Base-by-base conservation (phyloP, 2,329 filamentous ascomycete genomes). In the Gaeumannomyces sp. region DNA sequence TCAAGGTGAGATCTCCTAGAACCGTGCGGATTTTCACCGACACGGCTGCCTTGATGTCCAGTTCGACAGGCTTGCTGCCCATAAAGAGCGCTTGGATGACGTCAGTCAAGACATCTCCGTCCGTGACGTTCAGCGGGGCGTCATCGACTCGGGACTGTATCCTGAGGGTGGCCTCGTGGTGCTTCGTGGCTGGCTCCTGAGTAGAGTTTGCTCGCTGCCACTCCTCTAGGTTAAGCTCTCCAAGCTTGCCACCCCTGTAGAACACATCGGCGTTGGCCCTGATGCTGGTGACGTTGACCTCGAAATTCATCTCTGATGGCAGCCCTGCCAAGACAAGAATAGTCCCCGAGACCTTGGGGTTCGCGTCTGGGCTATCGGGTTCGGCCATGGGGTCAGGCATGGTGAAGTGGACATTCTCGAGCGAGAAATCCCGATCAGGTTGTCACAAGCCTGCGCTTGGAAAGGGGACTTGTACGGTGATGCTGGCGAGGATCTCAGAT, bases 381-480 rank as follows among this genome's bases (percentile, higher is more conserved):
- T 93, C 87, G 2, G 92, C 91, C 71, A 89, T 85, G 0, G 91
- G 90, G 71, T 93, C 87, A 0, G 95, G 95, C 60, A 99, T 79
- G 61, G 85, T 86, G 75, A 99, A 97, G 71, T 96, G 87, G 57
- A 96, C 92, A 72, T 97, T 85, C 2, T 88, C 86, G 69, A 98
- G 79, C 28, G 92, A 90, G 73, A 98, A 97, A 70, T 95, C 94
- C 70, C 89, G 89, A 99, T 90, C 22, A 97, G 79, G 68, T 90
- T 88, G 69, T 93, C 92, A 71, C n/a, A 97, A 89, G 0, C 88
- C 88, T 66, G 88, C 86, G 6, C 92, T 92, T 0, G 92, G 91
- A 67, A 98, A 90, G 7, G 92, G 90, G 8, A 98, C 80, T 3
- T 93, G 93, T 0, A 98, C 82, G 0, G 89, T 93, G 63, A 98